These are phyloP conservation scores for Apiospora sp. DNA, from an alignment of 2,329 filamentous ascomycete species.

Conservation along the genomic window DNA sequence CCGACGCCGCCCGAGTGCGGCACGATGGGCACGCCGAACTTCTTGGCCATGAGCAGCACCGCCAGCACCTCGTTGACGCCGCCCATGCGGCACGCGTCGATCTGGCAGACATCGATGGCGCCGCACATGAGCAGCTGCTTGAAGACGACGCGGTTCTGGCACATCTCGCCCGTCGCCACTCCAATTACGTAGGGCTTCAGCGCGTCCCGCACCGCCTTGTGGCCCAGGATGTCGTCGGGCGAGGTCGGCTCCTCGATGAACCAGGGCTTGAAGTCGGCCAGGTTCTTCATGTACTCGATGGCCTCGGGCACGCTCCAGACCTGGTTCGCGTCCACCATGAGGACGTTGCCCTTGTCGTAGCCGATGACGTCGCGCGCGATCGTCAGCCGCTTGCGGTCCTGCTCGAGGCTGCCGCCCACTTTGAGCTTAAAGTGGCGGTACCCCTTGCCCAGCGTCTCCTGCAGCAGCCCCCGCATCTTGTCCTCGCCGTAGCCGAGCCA, in stretches of 20 bases:
- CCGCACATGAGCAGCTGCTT: slow-evolving; percentile 85
- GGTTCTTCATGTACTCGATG: slow-evolving; percentile 83
- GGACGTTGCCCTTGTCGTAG: slow-evolving; percentile 81
- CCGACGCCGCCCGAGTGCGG: slow-evolving; percentile 91
- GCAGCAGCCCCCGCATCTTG: slow-evolving; percentile 79
- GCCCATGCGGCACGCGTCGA: slow-evolving; percentile 88
- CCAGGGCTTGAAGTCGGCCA: slow-evolving; percentile 86
- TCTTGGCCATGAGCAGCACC: slow-evolving; percentile 85
- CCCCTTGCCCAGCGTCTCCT: slow-evolving; percentile 77
- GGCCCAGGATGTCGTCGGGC: slow-evolving; percentile 88
- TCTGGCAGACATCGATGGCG: slow-evolving; percentile 88
- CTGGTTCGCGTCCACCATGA: slow-evolving; percentile 96
- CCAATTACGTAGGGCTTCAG: slow-evolving; percentile 78
- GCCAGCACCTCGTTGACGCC: slow-evolving; percentile 92
- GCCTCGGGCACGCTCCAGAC: slow-evolving; percentile 91
- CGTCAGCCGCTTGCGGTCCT: slow-evolving; percentile 72
- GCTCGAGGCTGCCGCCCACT: slow-evolving; percentile 77
- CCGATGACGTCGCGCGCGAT: slow-evolving; percentile 84
- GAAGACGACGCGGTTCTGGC: slow-evolving; percentile 93
- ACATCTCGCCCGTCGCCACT: slow-evolving; percentile 94
- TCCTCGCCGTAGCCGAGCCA: slow-evolving; percentile 93
- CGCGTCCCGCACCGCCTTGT: slow-evolving; percentile 84
- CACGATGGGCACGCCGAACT: slow-evolving; percentile 81
- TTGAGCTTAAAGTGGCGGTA: slow-evolving; percentile 93
- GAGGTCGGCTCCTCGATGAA: slow-evolving; percentile 96